Evolutionary conservation across 805 yeast species (phyloP).

Genomic region (Starmerella ratchasimensis): DNA sequence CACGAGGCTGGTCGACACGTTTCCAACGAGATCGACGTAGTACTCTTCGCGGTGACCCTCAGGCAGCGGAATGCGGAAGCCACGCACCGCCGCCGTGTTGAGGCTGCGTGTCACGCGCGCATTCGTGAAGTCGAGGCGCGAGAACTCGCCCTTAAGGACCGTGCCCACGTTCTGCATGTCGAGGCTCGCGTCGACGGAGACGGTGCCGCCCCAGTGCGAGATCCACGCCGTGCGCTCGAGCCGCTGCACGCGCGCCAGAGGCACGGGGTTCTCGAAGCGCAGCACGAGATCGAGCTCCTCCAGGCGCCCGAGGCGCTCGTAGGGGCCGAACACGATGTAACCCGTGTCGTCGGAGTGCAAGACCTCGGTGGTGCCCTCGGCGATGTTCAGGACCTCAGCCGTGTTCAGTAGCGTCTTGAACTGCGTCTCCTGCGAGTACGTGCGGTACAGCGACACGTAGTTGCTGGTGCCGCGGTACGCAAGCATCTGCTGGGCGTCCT

Average conservation of each 20-base stretch:
- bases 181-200: constrained; percentile 74
- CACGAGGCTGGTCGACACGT: constrained; percentile 58
- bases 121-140: constrained; percentile 61
- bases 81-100: constrained; percentile 46
- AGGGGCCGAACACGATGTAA: constrained; percentile 44
- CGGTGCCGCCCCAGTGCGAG: constrained; percentile 64
- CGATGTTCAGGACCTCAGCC: constrained; percentile 19
- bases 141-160: constrained; percentile 42
- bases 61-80: constrained; percentile 45
- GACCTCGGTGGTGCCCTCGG: constrained; percentile 30
- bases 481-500: constrained; percentile 50
- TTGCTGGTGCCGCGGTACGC: constrained; percentile 40
- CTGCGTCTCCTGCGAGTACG: constrained; percentile 34
- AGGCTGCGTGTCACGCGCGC: constrained; percentile 36
- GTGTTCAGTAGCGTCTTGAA: constrained; percentile 33
- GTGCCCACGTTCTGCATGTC: constrained; percentile 71
- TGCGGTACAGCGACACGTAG: constrained; percentile 49
- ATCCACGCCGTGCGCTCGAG: constrained; percentile 73
- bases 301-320: constrained; percentile 33
- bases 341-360: constrained; percentile 18
- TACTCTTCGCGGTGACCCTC: constrained; percentile 49
- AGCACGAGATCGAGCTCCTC: constrained; percentile 39
- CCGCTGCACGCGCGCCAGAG: constrained; percentile 46
- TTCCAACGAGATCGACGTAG: constrained; percentile 82
- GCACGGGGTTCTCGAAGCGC: constrained; percentile 49